Conservation (phyloP, 148 eudicot species). For the Rhododendron simsii region DNA sequence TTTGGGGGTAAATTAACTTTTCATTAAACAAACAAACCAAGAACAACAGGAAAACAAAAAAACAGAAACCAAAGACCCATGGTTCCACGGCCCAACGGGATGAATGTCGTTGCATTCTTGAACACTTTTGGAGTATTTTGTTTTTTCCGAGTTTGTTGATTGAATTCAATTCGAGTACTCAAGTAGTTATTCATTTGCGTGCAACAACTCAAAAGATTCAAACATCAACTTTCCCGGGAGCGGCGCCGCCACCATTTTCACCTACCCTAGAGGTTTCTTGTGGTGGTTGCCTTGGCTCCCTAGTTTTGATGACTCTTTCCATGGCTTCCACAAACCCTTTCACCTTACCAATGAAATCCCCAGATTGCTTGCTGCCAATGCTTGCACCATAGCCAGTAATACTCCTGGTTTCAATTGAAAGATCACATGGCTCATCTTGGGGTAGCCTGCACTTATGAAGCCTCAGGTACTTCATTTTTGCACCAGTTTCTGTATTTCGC, state of each 20-base stretch:
- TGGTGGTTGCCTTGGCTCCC: not conserved
- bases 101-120: not conserved
- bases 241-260: not conserved
- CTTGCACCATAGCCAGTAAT: not conserved
- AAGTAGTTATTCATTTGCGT: not conserved
- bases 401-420: not conserved
- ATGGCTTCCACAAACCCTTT: not conserved
- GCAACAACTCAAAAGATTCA: not conserved
- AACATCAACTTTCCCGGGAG: not conserved
- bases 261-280: not conserved
- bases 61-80: not conserved
- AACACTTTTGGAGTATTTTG: not conserved
- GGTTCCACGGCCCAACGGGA: not conserved
- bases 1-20: not conserved
- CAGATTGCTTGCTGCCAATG: not conserved
- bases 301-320: not conserved
- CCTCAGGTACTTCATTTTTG: constrained; percentile 8
- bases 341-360: not conserved
- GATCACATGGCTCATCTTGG: constrained; percentile 4
- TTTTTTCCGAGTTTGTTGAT: not conserved
- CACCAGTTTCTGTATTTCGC: not conserved
- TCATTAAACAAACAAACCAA: not conserved
- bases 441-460: constrained; percentile 5
- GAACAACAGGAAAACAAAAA: not conserved
- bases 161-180: not conserved